Conservation (phyloP, 2,329 filamentous ascomycete genomes). For the Lachnellula occidentalis region DNA sequence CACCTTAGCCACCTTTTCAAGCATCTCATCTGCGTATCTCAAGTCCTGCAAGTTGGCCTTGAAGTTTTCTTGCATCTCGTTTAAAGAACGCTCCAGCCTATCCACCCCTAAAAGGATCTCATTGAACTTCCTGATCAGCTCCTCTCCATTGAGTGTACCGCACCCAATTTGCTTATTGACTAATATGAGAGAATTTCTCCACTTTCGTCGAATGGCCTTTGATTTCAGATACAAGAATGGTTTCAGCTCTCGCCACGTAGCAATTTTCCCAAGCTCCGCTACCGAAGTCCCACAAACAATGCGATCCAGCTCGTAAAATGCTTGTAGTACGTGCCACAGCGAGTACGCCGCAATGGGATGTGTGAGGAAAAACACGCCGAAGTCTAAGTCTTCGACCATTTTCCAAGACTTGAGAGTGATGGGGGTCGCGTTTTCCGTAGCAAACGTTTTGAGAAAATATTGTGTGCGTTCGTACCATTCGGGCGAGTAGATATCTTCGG, state of each 20-base stretch:
- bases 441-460: constrained; percentile 1
- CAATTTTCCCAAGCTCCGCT: neutral
- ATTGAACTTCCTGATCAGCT: neutral
- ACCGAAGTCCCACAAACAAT: constrained; percentile 1
- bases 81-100: neutral
- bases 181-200: neutral
- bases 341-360: constrained; percentile 15
- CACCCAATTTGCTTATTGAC: neutral
- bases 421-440: neutral
- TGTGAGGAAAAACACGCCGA: constrained; percentile 11
- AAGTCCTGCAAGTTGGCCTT: neutral
- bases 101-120: neutral
- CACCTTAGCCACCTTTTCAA: neutral
- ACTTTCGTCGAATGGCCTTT: neutral
- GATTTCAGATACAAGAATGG: neutral
- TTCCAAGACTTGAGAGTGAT: neutral
- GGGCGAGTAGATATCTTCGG: constrained; percentile 9
- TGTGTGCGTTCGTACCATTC: constrained; percentile 7
- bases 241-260: neutral
- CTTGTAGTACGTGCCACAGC: constrained; percentile 13
- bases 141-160: neutral
- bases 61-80: neutral
- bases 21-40: neutral
- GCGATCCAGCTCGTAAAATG: constrained; percentile 12
- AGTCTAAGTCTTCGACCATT: constrained; percentile 2